Evolutionary conservation across 441 rosid genomes (phyloP).

Genomic region (Gossypium schwendimanii): DNA sequence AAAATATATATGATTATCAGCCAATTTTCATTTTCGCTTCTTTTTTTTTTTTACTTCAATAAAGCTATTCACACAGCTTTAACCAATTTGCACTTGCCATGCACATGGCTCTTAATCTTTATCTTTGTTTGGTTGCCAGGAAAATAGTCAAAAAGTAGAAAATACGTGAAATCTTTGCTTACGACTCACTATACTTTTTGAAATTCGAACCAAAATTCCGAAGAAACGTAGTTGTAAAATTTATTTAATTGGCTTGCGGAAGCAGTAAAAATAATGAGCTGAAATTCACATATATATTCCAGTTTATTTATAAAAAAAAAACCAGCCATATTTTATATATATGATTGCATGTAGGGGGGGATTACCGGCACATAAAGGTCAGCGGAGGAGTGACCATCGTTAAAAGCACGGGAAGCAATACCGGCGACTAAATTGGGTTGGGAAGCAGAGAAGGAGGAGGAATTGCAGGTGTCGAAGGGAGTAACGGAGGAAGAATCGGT

Average conservation of each 20-base stretch:
- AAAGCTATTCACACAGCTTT: not conserved
- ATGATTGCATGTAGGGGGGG: not conserved
- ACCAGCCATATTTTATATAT: not conserved
- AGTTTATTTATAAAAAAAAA: not conserved
- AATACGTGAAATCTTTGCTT: not conserved
- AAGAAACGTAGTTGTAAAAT: not conserved
- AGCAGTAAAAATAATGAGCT: not conserved
- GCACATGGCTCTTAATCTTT: not conserved
- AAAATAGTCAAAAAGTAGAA: not conserved
- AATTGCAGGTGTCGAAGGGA: constrained; percentile 52
- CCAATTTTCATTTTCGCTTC: not conserved
- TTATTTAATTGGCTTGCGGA: not conserved
- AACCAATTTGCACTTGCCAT: constrained; percentile 14
- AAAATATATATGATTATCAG: not conserved
- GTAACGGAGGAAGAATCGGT: constrained; percentile 60
- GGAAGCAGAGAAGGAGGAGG: constrained; percentile 46
- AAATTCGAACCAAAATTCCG: not conserved
- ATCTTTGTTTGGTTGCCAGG: not conserved
- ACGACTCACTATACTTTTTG: not conserved
- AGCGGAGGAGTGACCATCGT: constrained; percentile 43
- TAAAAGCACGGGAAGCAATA: constrained; percentile 28
- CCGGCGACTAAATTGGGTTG: constrained; percentile 33
- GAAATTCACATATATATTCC: not conserved
- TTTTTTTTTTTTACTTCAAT: not conserved
- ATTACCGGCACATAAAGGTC: constrained; percentile 85